Percentiles rank a stretch among this genome's conserved stretches.
Conservation (phyloP, 345 rosid genomes). For the Hypericum perforatum region DNA sequence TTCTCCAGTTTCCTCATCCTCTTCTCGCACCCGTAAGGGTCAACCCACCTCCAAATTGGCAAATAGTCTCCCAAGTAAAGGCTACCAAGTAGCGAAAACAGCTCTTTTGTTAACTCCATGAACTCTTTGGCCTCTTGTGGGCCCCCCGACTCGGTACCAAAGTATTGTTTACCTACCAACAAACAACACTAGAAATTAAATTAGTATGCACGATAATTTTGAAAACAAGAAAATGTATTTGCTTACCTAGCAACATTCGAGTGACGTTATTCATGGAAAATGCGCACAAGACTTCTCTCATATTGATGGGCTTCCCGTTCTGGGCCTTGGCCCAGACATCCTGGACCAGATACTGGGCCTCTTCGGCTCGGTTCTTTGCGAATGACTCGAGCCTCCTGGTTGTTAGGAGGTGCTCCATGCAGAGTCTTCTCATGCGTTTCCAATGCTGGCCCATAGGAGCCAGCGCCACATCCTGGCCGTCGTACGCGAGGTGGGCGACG, state of each 20-base stretch:
- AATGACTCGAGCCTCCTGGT: constrained; percentile 45
- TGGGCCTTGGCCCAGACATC: constrained; percentile 28
- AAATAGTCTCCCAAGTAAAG: constrained; percentile 84
- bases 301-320: constrained; percentile 34
- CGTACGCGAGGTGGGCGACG: constrained; percentile 64
- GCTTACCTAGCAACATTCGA: constrained; percentile 74
- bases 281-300: constrained; percentile 69
- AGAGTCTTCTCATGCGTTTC: constrained; percentile 62
- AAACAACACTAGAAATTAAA: too few species aligned
- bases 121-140: constrained; percentile 49
- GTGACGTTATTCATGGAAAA: constrained; percentile 94
- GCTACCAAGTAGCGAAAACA: constrained; percentile 62
- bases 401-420: constrained; percentile 56
- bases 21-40: constrained; percentile 68
- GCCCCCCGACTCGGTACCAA: constrained; percentile 47
- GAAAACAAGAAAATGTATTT: too few species aligned
- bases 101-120: constrained; percentile 69
- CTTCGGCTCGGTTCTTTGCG: constrained; percentile 30
- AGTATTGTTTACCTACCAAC: constrained; percentile 72
- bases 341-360: constrained; percentile 37
- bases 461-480: constrained; percentile 69
- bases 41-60: constrained; percentile 89
- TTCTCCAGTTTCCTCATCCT: constrained; percentile 78
- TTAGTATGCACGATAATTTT: too few species aligned
- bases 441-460: constrained; percentile 67